A percentile compares a stretch with the other conserved stretches of the same genome.
Evolutionary conservation across 495 filamentous ascomycete species (phyloP).

Genomic region (Tuber brumale): DNA sequence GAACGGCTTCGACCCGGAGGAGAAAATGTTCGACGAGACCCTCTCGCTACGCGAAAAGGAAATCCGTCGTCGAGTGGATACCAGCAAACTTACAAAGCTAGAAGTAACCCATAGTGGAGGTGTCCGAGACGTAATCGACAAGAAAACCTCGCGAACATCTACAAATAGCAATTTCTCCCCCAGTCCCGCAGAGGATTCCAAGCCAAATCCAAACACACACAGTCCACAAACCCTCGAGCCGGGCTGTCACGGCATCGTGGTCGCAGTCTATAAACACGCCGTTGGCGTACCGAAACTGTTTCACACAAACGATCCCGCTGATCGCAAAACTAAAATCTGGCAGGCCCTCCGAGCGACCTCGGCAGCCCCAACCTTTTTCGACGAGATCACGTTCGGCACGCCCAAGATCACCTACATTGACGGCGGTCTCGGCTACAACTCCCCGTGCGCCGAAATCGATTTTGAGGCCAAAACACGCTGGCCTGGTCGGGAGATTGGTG

Average conservation of each 20-base stretch:
- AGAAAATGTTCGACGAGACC: conserved; percentile 31
- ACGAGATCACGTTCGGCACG: conserved; percentile 86
- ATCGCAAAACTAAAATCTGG: conserved; percentile 79
- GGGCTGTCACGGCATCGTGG: conserved; percentile 50
- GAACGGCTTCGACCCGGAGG: conserved; percentile 39
- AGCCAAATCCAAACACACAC: conserved; percentile 9
- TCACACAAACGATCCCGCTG: conserved; percentile 84
- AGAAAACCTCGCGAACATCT: not conserved
- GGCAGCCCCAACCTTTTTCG: conserved; percentile 86
- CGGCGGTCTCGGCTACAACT: conserved; percentile 78
- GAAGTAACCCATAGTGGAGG: conserved; percentile 17
- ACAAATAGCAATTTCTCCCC: not conserved
- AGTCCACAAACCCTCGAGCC: not conserved
- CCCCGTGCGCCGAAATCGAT: conserved; percentile 72
- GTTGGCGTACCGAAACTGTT: conserved; percentile 62
- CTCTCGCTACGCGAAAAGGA: conserved; percentile 11
- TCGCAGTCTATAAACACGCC: conserved; percentile 80
- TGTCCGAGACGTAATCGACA: conserved; percentile 6
- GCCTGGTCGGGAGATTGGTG: conserved; percentile 86
- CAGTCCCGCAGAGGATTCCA: not conserved
- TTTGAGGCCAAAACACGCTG: conserved; percentile 87
- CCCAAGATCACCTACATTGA: conserved; percentile 90
- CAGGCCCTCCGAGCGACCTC: conserved; percentile 86
- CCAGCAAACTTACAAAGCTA: conserved; percentile 13
- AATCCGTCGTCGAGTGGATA: conserved; percentile 21